A percentile compares a stretch with the other conserved stretches of the same genome.
Evolutionary conservation across 805 yeast species (phyloP).

Genomic region (Maudiozyma saulgeensis): DNA sequence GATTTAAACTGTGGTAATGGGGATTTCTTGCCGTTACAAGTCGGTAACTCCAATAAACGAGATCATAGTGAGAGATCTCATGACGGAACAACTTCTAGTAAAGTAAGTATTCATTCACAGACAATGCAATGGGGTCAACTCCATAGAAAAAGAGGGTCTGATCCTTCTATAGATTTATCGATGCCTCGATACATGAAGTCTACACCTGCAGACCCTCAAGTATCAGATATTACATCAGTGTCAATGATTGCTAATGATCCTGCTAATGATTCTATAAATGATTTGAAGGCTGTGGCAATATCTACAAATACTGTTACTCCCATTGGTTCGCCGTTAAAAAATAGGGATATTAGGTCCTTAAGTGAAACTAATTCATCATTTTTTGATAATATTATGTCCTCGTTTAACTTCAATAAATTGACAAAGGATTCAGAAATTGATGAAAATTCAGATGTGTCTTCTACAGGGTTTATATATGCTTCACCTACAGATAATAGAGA

Average conservation of each 20-base stretch:
- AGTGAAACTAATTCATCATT: conserved; percentile 4
- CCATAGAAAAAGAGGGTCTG: not conserved
- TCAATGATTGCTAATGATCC: conserved; percentile 3
- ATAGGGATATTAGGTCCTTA: not conserved
- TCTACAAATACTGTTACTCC: not conserved
- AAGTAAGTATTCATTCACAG: not conserved
- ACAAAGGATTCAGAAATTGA: no score
- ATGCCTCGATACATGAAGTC: conserved; percentile 12
- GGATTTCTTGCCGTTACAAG: no score
- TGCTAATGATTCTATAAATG: not conserved
- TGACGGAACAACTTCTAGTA: not conserved
- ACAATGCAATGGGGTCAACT: not conserved
- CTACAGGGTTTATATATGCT: conserved; percentile 35
- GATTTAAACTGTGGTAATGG: no score
- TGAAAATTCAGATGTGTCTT: no score
- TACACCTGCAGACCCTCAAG: conserved; percentile 23
- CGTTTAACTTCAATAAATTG: conserved; percentile 9
- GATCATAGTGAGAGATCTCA: not conserved
- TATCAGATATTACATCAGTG: conserved; percentile 18
- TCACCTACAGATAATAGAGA: conserved; percentile 52
- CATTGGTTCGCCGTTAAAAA: not conserved
- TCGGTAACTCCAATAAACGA: not conserved
- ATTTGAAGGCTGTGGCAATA: not conserved
- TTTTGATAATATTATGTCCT: conserved; percentile 17
- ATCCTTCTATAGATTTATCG: not conserved